Percentiles rank a stretch among this genome's conserved stretches.
phyloP scores from a whole-genome alignment of 2,329 filamentous ascomycete genomes.

The Conoideocrella luteorostrata region DNA sequence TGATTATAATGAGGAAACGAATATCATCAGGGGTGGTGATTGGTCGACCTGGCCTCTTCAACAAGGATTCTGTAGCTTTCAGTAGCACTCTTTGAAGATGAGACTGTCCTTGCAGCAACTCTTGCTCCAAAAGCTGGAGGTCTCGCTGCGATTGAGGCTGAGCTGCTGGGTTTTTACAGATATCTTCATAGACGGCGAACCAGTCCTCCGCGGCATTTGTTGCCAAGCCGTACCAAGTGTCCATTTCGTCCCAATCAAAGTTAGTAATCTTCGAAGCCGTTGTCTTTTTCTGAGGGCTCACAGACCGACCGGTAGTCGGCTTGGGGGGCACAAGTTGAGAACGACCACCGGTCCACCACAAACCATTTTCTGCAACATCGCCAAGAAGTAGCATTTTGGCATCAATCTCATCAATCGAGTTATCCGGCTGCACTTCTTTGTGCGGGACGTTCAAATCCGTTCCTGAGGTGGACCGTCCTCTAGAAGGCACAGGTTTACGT shows the following conservation, averaged over 20 bases:
- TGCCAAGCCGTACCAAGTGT: constrained; percentile 68
- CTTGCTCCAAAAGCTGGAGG: constrained; percentile 39
- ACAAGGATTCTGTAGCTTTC: constrained; percentile 69
- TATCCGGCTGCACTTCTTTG: constrained; percentile 14
- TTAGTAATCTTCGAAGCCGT: constrained; percentile 38
- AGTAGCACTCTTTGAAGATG: constrained; percentile 65
- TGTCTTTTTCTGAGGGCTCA: constrained; percentile 4
- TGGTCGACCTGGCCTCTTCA: constrained; percentile 71
- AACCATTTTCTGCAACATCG: constrained; percentile 72
- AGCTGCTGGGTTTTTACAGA: constrained; percentile 27
- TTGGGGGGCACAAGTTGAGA: constrained; percentile 2
- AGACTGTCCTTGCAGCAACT: constrained; percentile 52
- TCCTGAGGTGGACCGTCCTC: constrained; percentile 7
- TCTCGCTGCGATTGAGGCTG: constrained; percentile 27
- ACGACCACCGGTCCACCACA: constrained; percentile 67
- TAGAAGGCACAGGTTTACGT: constrained; percentile 18
- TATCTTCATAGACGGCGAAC: constrained; percentile 51
- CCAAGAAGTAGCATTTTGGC: constrained; percentile 68
- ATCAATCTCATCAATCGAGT: constrained; percentile 50
- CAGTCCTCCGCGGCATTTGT: constrained; percentile 63
- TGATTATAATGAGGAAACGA: constrained; percentile 70
- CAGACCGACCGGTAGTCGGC: not conserved
- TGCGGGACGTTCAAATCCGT: constrained; percentile 3
- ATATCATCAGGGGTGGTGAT: constrained; percentile 63
- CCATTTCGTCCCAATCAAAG: constrained; percentile 67